Base-by-base conservation (phyloP, 208 protist genomes). In the Endotrypanum monterogeii region DNA sequence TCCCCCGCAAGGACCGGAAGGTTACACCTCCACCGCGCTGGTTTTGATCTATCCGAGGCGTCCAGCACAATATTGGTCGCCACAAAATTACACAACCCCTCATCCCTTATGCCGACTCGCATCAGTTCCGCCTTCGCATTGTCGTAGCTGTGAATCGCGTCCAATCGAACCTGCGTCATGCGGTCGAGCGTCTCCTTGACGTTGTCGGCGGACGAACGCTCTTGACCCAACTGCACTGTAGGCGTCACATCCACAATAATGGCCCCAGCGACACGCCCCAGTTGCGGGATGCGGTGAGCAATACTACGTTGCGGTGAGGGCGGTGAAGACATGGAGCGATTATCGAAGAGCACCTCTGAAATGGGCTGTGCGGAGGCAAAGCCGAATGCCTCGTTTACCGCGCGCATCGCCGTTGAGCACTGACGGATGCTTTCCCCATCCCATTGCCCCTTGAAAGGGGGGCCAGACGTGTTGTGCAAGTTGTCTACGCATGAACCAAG, bases 241-340 rank as follows among this genome's bases (percentile, higher is more conserved):
- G 92, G 89, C 3, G 89, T 87, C 30, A 96, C 86, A 56, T 96
- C 92, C 14, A 96, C 92, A 58, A 96, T 83, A 14, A 96, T 79
- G 6, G 87, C 88, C 11, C 89, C 92, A 18, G 80, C 72, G 30
- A 96, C 76, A 37, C 83, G 85, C 3, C 87, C 83, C 6, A 81
- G 70, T 0, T 30, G 54, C 0, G 76, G 70, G 39, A 80, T 74
- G 63, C 75, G 73, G 54, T 46, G 37, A 1, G 70, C 71, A 50
- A 76, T 65, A 58, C 39, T 14, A 55, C 58, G 60, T 46, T 41
- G 44, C 20, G 46, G 61, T 60, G 60, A 60, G 3, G 46, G 32
- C 18, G 65, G 16, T 5, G 65, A 66, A 20, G 51, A 52, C 28
- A 51, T 58, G 20, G 7, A 5, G 23, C 12, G n/a, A 55, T 46